Evolutionary conservation across 345 rosid genomes (phyloP).

Genomic region (Tarenaya hassleriana): DNA sequence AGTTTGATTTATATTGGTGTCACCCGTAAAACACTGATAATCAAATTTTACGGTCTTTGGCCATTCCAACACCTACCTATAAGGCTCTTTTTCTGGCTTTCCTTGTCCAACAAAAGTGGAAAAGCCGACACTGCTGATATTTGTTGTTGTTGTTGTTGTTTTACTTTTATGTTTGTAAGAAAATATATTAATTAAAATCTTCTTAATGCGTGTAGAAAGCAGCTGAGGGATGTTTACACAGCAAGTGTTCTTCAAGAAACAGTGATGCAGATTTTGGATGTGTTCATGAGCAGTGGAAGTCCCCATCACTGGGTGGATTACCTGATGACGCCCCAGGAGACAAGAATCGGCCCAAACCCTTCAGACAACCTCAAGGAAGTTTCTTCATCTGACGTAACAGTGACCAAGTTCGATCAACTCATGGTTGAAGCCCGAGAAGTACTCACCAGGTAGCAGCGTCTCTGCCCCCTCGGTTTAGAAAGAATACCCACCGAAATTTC

Average conservation of each 20-base stretch:
- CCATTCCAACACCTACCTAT: background rate
- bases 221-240: constrained; percentile 59
- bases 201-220: constrained; percentile 57
- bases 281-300: constrained; percentile 66
- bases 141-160: background rate
- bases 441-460: constrained; percentile 47
- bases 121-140: no score
- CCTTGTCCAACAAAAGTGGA: background rate
- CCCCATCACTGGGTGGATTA: constrained; percentile 76
- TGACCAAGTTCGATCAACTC: constrained; percentile 62
- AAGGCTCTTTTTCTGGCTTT: background rate
- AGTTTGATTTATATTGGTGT: background rate
- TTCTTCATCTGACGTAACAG: constrained; percentile 24
- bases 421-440: constrained; percentile 75
- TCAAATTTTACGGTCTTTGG: background rate
- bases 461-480: background rate
- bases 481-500: background rate
- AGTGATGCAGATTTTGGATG: constrained; percentile 57
- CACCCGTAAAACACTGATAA: background rate
- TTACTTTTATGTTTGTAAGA: no score
- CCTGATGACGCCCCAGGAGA: constrained; percentile 71
- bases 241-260: constrained; percentile 45
- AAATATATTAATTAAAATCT: background rate
- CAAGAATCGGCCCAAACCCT: no score
- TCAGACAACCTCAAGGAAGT: no score